Conservation (phyloP, 2,329 filamentous ascomycete species). For the Peltaster fructicola region DNA sequence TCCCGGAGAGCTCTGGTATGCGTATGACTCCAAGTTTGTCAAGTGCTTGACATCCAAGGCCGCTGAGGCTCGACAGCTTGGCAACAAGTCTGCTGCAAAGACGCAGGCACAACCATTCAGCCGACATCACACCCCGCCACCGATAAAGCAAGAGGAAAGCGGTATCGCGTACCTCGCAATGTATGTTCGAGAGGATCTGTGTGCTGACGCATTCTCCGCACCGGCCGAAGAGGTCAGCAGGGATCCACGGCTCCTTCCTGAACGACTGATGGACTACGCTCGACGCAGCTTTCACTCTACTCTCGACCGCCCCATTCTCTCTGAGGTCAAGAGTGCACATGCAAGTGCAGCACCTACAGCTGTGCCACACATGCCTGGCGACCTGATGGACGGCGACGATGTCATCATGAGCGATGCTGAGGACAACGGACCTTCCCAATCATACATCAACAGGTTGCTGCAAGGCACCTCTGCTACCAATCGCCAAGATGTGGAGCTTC, state of each 20-base stretch:
- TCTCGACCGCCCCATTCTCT: too few species aligned
- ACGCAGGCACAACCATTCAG: not conserved
- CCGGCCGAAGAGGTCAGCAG: conserved; percentile 5
- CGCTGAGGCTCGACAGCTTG: conserved; percentile 23
- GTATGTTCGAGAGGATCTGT: conserved; percentile 36
- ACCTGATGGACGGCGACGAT: conserved; percentile 23
- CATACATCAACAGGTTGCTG: too few species aligned
- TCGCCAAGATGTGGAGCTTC: too few species aligned
- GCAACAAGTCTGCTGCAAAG: not conserved
- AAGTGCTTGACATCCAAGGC: conserved; percentile 38
- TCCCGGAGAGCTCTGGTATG: conserved; percentile 39
- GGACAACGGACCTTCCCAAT: too few species aligned
- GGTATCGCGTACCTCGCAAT: conserved; percentile 36
- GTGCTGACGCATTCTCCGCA: conserved; percentile 20
- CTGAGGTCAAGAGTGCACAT: too few species aligned
- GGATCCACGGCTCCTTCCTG: too few species aligned
- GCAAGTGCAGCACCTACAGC: too few species aligned
- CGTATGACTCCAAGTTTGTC: conserved; percentile 35
- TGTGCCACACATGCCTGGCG: too few species aligned
- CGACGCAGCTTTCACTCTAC: too few species aligned
- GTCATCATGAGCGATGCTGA: conserved; percentile 16
- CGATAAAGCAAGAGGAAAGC: conserved; percentile 1
- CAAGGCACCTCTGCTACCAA: too few species aligned
- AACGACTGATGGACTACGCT: too few species aligned
- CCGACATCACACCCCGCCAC: conserved; percentile 2